Base-by-base conservation (phyloP, 2,329 filamentous ascomycete genomes). In the Balansia obtecta region DNA sequence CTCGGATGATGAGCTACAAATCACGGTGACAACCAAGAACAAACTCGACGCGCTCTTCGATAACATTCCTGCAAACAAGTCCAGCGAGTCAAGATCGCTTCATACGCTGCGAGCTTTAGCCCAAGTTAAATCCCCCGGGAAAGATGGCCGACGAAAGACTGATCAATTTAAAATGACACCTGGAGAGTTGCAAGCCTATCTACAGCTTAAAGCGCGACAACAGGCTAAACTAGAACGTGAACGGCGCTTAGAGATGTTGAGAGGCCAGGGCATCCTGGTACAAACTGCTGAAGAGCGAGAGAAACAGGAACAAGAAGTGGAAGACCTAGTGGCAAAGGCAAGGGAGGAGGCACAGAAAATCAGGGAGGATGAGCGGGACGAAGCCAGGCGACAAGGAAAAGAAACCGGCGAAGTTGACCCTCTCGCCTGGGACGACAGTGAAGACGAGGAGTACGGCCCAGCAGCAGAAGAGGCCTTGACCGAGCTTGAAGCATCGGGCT, bases 231-330 rank as follows among this genome's bases (percentile, higher is more conserved):
- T 78, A 41, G 88, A 93, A 63, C 82, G 88, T 49, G 80, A 87
- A 53, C 83, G 87, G 57, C 84, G 84, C 50, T 76, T 97, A 18
- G 81, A 88, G 50, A 76, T 83, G 57, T 75, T 98, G 40, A 82
- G 79, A 60, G 83, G 85, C 11, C 88, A 86, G 65, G 93, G 93
- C 8, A 76, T 96, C 27, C 71, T 85, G 22, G 74, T 97, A 16
- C 85, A 90, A 64, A 95, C 87, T 0, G 80, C 83, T 2, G 91
- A 96, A 65, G 90, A 98, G 64, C 81, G 87, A 18, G 86, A 90
- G 61, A 79, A 80, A 34, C 85, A 95, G 63, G 80, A 88, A 65
- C 82, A 86, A 51, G 82, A 90, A 52, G 81, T 95, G 12, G 93
- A 97, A 58, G 85, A 96, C 60, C 77, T 97, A 53, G 79, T 97